phyloP scores from a whole-genome alignment of 768 basidiomycete genomes.

The Piloderma croceum region DNA sequence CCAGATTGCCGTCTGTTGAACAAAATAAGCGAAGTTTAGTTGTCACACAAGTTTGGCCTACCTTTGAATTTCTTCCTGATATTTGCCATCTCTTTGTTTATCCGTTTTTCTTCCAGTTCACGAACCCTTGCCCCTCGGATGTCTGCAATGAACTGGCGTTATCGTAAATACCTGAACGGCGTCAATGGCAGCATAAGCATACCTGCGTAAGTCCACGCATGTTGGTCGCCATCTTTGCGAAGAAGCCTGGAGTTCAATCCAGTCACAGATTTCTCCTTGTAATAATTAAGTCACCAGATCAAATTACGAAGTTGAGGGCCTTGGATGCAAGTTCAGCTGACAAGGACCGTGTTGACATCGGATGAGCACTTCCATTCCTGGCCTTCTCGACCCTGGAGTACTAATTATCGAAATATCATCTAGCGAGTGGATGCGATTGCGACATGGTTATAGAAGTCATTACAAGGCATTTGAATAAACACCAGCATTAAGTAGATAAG shows the following conservation, averaged over 20 bases:
- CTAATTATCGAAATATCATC: too few relatives aligned
- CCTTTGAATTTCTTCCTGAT: constrained; percentile 99
- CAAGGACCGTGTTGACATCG: too few relatives aligned
- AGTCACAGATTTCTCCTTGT: too few relatives aligned
- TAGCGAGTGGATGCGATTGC: too few relatives aligned
- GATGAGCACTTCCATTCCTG: too few relatives aligned
- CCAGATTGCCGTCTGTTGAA: constrained; percentile 69
- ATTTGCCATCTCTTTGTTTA: constrained; percentile 99
- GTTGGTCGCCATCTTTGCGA: constrained; percentile 67
- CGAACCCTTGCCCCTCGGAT: constrained; percentile 94
- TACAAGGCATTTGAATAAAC: too few relatives aligned
- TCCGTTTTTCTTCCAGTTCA: constrained; percentile 96
- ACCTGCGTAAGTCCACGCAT: constrained; percentile 95
- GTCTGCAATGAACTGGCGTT: constrained; percentile 89
- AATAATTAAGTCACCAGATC: too few relatives aligned
- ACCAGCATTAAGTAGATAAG: constrained; percentile 18
- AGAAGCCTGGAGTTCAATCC: too few relatives aligned
- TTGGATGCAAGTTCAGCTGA: too few relatives aligned
- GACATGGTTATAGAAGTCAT: too few relatives aligned
- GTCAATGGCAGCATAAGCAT: constrained; percentile 18
- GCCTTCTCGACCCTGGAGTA: too few relatives aligned
- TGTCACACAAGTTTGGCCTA: constrained; percentile 21
- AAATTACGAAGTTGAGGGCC: too few relatives aligned
- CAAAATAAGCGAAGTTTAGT: background rate
- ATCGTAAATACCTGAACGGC: background rate